These are phyloP conservation scores for Diaporthe sp. DNA, from an alignment of 2,329 filamentous ascomycete genomes.

Conservation along the genomic window DNA sequence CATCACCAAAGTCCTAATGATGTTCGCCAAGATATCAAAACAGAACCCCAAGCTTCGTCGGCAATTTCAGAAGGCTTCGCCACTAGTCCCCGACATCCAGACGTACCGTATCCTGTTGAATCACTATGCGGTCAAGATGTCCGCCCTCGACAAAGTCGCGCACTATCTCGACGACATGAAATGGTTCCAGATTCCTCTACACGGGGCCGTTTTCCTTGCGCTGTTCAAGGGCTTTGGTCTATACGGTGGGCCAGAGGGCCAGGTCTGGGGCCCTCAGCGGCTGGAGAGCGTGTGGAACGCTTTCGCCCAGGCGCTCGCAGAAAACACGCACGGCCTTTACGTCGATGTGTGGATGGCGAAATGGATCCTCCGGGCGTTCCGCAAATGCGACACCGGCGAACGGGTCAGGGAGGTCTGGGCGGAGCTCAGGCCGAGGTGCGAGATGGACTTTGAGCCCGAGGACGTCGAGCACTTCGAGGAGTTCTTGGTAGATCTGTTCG, in stretches of 20 bases:
- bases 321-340: constrained; percentile 59
- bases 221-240: constrained; percentile 85
- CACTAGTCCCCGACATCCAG: constrained; percentile 78
- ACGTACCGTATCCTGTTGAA: constrained; percentile 86
- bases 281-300: constrained; percentile 77
- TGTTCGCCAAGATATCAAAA: constrained; percentile 67
- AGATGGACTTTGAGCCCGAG: constrained; percentile 52
- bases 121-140: constrained; percentile 76
- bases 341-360: constrained; percentile 72
- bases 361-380: constrained; percentile 74
- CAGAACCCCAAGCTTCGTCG: constrained; percentile 66
- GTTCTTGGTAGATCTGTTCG: constrained; percentile 61
- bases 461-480: constrained; percentile 45
- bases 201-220: constrained; percentile 82
- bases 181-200: constrained; percentile 73
- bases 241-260: constrained; percentile 75
- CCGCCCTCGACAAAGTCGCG: constrained; percentile 78
- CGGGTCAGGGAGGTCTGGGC: constrained; percentile 68
- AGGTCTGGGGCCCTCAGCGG: constrained; percentile 79
- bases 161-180: constrained; percentile 86
- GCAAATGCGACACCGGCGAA: constrained; percentile 66
- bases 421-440: constrained; percentile 61
- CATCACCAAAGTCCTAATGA: constrained; percentile 68
- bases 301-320: constrained; percentile 68
- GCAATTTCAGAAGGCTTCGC: constrained; percentile 70